Evolutionary conservation across 441 rosid species (phyloP).

Genomic region (Lepidium campestre): DNA sequence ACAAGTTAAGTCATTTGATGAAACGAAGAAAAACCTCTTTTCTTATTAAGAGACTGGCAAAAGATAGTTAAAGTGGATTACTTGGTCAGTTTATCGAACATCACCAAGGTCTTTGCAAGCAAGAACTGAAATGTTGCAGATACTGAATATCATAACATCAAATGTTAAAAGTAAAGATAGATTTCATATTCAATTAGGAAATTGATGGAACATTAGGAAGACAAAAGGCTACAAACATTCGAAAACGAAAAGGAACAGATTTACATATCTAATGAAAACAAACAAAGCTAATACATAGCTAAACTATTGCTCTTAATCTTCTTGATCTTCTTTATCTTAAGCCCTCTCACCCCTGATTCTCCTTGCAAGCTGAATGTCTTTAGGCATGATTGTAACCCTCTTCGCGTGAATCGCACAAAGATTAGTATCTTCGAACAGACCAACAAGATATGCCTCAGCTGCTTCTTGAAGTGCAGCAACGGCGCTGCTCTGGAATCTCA

Average conservation of each 20-base stretch:
- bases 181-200: background rate
- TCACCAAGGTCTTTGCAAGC: background rate
- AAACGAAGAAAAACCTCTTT: background rate
- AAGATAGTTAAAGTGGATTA: background rate
- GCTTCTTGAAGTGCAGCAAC: slow-evolving; percentile 27
- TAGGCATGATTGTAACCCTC: slow-evolving; percentile 24
- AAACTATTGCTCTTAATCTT: background rate
- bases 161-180: background rate
- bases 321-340: background rate
- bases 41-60: too few species aligned
- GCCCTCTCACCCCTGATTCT: slow-evolving; percentile 28
- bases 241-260: background rate
- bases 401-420: slow-evolving; percentile 24
- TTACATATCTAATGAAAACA: background rate
- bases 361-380: slow-evolving; percentile 24
- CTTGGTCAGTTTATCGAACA: background rate
- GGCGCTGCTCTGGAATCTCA: slow-evolving; percentile 55
- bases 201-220: background rate
- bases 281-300: background rate
- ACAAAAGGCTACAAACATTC: background rate
- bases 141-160: too few species aligned
- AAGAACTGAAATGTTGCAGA: background rate
- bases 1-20: background rate
- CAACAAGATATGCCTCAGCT: slow-evolving; percentile 20
- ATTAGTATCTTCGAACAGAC: slow-evolving; percentile 15